These are phyloP conservation scores for Wickerhamiella brachini DNA, from an alignment of 805 yeast genomes.

Conservation along the genomic window DNA sequence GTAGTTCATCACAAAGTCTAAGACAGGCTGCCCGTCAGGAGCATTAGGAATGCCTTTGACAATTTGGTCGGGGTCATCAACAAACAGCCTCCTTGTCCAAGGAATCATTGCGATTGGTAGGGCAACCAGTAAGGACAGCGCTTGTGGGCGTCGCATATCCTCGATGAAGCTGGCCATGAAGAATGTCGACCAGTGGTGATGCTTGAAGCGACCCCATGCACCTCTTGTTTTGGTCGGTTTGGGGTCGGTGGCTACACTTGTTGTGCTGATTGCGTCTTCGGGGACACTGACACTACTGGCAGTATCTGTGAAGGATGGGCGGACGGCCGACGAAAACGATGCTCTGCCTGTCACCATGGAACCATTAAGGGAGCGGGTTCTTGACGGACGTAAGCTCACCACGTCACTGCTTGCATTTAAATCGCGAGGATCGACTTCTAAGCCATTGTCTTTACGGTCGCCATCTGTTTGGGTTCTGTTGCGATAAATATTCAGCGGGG, in stretches of 20 bases:
- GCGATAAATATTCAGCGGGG: neutral
- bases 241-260: neutral
- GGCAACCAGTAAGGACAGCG: conserved; percentile 53
- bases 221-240: neutral
- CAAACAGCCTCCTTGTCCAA: conserved; percentile 60
- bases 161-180: conserved; percentile 31
- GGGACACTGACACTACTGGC: neutral
- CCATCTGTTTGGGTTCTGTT: neutral
- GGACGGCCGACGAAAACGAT: neutral
- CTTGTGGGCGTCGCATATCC: conserved; percentile 44
- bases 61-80: conserved; percentile 30
- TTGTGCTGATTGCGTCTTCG: neutral
- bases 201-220: conserved; percentile 11
- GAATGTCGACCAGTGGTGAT: conserved; percentile 6
- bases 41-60: conserved; percentile 46
- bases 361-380: neutral
- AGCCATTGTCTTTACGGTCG: neutral
- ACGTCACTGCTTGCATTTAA: conserved; percentile 4
- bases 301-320: neutral
- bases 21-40: conserved; percentile 73
- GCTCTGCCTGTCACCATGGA: neutral
- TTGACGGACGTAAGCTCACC: neutral
- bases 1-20: conserved; percentile 74
- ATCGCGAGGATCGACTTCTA: neutral
- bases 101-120: conserved; percentile 71